Base-by-base conservation (phyloP, 371 early-diverging fungal genomes). In the Amoeboradix gromovi region DNA sequence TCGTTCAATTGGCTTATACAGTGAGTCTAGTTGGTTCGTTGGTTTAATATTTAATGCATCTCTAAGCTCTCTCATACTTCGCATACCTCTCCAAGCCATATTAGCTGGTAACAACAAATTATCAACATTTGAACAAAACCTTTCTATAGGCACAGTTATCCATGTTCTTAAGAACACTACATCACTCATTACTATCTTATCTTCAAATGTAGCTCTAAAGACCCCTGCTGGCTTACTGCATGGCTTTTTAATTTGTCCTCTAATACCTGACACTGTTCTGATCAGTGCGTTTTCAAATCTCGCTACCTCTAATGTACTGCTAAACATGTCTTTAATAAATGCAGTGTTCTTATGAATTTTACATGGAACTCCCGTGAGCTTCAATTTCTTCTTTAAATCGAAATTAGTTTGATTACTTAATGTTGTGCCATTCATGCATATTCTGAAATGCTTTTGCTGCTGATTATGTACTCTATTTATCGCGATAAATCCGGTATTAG, bases 281-380 rank as follows among this genome's bases (percentile, higher is more conserved):
- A 99, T 84, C 66, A 82, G 83, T 1, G 94, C 98, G 30, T 94
- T 94, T 77, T 94, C 91, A 76, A 98, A 98, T 78, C 92, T 91
- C 72, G 90, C 90, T n/a, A 97, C 98, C 77, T 99, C 99, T 27
- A 96, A 80, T 22, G 88, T 80, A 28, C 90, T 86, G n/a, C 86
- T 92, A 79, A 99, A 99, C 99, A 99, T 99, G 74, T 93, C 89
- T 77, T 88, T 92, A 72, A 99, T 83, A 74, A 95, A 93, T n/a
- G 95, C 98, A 16, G 96, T 94, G 79, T 98, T 96, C 73, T 89
- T 92, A 80, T 85, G 87, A 66, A 98, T 87, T 78, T 94, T 91
- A 76, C 81, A 84, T 27, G 89, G 77, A 68, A 81, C 80, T 73
- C 99, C 99, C 0, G 94, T 90, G 73, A 99, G 79, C 79, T 98